phyloP scores from a whole-genome alignment of 306 rosid species.

The Sindora glabra region DNA sequence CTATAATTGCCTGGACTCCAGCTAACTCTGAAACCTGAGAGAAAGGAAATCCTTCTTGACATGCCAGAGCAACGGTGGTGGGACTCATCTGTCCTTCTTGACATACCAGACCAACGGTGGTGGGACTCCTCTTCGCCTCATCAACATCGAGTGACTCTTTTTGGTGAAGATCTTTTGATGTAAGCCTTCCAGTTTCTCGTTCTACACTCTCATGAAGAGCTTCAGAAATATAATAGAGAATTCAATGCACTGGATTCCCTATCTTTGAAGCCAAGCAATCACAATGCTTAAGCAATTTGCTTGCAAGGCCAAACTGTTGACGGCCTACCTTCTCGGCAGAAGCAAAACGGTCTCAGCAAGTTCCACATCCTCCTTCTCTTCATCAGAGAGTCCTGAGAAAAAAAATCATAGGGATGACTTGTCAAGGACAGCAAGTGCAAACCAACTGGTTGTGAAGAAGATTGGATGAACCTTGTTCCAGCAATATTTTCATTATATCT shows the following conservation, averaged over 20 bases:
- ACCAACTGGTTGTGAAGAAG: slow-evolving; percentile 16
- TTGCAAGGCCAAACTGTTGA: slow-evolving; percentile 18
- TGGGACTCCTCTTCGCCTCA: not conserved
- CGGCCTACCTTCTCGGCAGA: slow-evolving; percentile 27
- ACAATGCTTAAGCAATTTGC: slow-evolving; percentile 22
- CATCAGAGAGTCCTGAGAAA: slow-evolving; percentile 26
- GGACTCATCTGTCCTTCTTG: no score
- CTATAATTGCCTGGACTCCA: no score
- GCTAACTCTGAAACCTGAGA: no score
- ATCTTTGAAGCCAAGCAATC: slow-evolving; percentile 4
- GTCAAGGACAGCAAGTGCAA: slow-evolving; percentile 10
- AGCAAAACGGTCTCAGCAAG: slow-evolving; percentile 29
- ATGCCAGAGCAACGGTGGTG: not conserved
- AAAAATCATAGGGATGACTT: slow-evolving; percentile 35
- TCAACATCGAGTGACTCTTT: slow-evolving; percentile 1
- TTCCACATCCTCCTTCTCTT: slow-evolving; percentile 16
- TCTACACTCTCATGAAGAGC: slow-evolving; percentile 27
- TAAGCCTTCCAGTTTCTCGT: slow-evolving; percentile 21
- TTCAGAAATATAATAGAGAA: slow-evolving; percentile 24
- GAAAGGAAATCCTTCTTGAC: no score
- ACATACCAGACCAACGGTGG: no score
- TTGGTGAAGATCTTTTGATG: not conserved
- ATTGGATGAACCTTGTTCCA: slow-evolving; percentile 15
- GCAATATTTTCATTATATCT: not conserved
- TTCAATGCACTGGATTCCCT: slow-evolving; percentile 27